These are phyloP conservation scores for Podaxis mareebaensis DNA, from an alignment of 768 basidiomycete genomes.

Conservation along the genomic window DNA sequence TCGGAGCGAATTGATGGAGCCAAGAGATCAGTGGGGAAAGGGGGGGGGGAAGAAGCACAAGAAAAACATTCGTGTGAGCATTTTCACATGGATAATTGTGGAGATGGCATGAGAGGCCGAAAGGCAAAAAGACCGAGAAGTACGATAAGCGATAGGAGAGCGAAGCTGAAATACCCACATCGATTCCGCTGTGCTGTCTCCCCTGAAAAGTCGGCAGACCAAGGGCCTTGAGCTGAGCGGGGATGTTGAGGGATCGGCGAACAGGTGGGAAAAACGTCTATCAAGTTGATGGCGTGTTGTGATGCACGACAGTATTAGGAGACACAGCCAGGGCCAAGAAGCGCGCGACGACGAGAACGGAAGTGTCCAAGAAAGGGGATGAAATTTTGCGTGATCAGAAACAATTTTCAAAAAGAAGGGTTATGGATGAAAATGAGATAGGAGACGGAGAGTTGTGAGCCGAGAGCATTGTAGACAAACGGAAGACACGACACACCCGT, in stretches of 20 bases:
- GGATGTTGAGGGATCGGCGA: constrained; percentile 58
- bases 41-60: background rate
- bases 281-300: constrained; percentile 11
- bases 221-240: constrained; percentile 74
- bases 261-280: constrained; percentile 28
- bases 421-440: background rate
- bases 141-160: constrained; percentile 10
- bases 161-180: constrained; percentile 55
- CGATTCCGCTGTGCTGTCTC: constrained; percentile 85
- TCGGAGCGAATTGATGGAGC: constrained; percentile 4
- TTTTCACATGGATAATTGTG: constrained; percentile 19
- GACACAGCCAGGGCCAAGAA: constrained; percentile 2
- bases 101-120: constrained; percentile 19
- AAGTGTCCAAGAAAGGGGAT: background rate
- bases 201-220: constrained; percentile 78
- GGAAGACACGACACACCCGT: constrained; percentile 21
- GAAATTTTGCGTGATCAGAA: constrained; percentile 12
- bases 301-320: constrained; percentile 7
- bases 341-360: constrained; percentile 5
- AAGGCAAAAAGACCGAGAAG: constrained; percentile 20
- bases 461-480: background rate
- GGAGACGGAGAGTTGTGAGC: background rate
- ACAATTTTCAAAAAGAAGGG: constrained; percentile 6
- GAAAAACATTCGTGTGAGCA: background rate
- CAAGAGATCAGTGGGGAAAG: constrained; percentile 5